Conservation (phyloP, 2,329 filamentous ascomycete genomes). For the Colletotrichum sp. region DNA sequence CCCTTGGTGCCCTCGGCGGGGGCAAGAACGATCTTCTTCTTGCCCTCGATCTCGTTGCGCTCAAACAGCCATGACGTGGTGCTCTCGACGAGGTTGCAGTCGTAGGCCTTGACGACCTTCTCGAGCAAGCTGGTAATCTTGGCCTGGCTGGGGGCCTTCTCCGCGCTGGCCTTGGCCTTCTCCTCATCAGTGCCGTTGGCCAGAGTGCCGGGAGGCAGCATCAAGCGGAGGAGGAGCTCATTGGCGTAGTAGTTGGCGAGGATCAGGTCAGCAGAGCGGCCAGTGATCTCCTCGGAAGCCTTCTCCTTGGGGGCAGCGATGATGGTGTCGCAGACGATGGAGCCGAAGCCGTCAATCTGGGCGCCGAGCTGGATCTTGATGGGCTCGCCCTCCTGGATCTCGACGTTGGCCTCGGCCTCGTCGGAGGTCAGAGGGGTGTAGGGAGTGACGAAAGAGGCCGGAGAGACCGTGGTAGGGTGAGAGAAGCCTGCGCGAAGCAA, state of each 20-base stretch:
- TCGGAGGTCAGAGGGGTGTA: constrained; percentile 94
- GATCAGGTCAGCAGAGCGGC: constrained; percentile 83
- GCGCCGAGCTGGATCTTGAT: constrained; percentile 99
- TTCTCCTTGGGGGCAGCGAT: constrained; percentile 70
- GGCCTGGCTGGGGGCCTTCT: constrained; percentile 83
- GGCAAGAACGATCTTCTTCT: constrained; percentile 96
- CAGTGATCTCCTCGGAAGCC: constrained; percentile 69
- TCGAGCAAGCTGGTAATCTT: constrained; percentile 89
- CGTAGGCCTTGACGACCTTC: constrained; percentile 90
- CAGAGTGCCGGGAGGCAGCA: constrained; percentile 89
- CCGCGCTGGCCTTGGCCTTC: constrained; percentile 86
- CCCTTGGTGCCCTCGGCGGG: constrained; percentile 88
- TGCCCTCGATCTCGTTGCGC: constrained; percentile 94
- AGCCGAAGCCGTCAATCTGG: constrained; percentile 96
- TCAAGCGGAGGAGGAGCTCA: constrained; percentile 88
- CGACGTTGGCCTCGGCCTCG: constrained; percentile 78
- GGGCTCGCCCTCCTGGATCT: constrained; percentile 83
- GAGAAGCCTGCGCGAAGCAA: constrained; percentile 69
- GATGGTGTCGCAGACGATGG: constrained; percentile 94
- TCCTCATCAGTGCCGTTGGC: constrained; percentile 88
- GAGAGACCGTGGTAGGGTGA: constrained; percentile 94
- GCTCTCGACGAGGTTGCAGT: constrained; percentile 93
- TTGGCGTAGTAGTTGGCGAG: constrained; percentile 95
- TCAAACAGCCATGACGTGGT: constrained; percentile 98
- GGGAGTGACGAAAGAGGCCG: constrained; percentile 91